Evolutionary conservation across 345 rosid species (phyloP), one percentile per base, ranked within the genome.

Genomic region (Tarenaya hassleriana): DNA sequence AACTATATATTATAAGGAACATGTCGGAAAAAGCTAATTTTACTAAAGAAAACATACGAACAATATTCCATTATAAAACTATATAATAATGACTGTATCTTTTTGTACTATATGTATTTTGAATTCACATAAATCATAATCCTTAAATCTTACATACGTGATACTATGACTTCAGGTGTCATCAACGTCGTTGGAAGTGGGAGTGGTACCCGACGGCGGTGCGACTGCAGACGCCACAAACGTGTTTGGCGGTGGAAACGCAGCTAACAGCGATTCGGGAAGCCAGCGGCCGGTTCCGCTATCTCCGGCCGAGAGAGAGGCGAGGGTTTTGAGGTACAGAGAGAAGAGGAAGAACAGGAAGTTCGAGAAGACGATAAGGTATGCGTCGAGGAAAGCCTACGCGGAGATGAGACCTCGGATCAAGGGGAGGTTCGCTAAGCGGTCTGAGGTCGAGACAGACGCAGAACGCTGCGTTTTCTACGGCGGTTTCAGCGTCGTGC

Each of bases 281-380:
- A 64, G 52, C 47, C 81, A 63, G 71, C 55, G 79, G 52, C 71
- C 80, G 58, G 69, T 72, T 9, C 91, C 77, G 61, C 63, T 83
- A 7, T 78, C 99, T 9, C 68, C 88, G 3, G 82, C 70, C 2
- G 99, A 94, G 59, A 69, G 99, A 64, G 99, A 86, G 51, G 97
- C 89, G 4, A 77, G 95, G 62, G 99, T 94, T 12, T 46, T 83
- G 70, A 85, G 99, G 85, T 94, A 94, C 81, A 81, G 94, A 48
- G 99, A 88, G 78, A 94, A 94, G 79, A 75, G 99, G 59, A 94
- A 94, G 94, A 83, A 80, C 63, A 50, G 95, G 13, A 94, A 79
- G 73, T 88, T 94, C 58, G 92, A 88, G 95, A 94, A 94, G 82
- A 94, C 97, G 10, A 94, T 88, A 21, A 74, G 94, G 18, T 94